Percentiles rank a stretch among this genome's conserved stretches.
These are phyloP conservation scores for Elsinoe batatas DNA, from an alignment of 2,329 filamentous ascomycete genomes.

Conservation along the genomic window DNA sequence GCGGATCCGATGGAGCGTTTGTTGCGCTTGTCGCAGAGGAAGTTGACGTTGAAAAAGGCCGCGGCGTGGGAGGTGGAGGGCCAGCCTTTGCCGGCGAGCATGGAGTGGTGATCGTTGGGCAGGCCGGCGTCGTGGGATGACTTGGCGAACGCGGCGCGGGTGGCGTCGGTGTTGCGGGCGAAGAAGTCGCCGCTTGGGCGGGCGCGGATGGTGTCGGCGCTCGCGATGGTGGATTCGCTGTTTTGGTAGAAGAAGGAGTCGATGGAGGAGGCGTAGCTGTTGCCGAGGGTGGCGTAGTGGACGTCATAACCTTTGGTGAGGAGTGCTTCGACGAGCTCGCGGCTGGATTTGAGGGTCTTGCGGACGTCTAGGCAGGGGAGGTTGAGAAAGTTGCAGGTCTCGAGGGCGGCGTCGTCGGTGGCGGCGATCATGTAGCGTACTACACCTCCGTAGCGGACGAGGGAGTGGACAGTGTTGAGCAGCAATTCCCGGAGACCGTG, in stretches of 20 bases:
- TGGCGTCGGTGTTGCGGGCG: neutral
- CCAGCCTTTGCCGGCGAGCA: neutral
- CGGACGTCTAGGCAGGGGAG: neutral
- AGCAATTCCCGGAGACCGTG: neutral
- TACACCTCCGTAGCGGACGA: slow-evolving; percentile 11
- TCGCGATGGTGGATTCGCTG: neutral
- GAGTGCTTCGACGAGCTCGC: neutral
- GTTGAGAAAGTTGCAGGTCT: neutral
- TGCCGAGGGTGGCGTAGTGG: neutral
- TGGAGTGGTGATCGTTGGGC: neutral
- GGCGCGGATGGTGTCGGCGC: neutral
- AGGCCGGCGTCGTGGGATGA: neutral
- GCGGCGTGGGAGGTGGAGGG: neutral
- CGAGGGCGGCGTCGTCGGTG: slow-evolving; percentile 19
- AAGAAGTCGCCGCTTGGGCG: neutral
- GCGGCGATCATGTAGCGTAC: slow-evolving; percentile 23
- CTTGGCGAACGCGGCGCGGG: neutral
- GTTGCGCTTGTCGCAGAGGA: neutral
- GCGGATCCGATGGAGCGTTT: too few relatives aligned
- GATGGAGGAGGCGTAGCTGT: neutral
- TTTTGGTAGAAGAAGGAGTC: neutral
- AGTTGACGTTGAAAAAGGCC: neutral
- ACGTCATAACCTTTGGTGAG: neutral
- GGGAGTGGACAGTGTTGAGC: neutral
- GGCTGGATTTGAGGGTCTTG: neutral